Evolutionary conservation across 495 filamentous ascomycete genomes (phyloP).

Genomic region (Aspergillus nanangensis): DNA sequence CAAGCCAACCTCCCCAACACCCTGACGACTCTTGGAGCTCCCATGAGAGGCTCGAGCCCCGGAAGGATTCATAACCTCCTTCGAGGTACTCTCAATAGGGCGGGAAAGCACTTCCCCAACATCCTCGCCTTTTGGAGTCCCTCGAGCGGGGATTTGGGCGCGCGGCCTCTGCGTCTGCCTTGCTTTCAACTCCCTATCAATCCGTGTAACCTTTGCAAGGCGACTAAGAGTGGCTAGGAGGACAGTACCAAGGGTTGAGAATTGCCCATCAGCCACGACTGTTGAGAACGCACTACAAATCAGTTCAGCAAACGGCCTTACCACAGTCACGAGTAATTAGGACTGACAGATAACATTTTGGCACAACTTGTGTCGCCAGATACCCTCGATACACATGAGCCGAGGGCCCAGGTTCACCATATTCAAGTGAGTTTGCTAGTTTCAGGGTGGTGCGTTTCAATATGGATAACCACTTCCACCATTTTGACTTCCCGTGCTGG

Average conservation of each 20-base stretch:
- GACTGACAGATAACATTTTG: constrained; percentile 44
- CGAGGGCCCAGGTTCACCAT: not conserved
- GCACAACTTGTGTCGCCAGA: constrained; percentile 31
- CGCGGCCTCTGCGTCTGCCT: not conserved
- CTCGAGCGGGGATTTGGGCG: not conserved
- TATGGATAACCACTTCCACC: constrained; percentile 68
- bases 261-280: constrained; percentile 66
- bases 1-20: too few relatives aligned
- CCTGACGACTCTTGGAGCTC: too few relatives aligned
- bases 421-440: constrained; percentile 40
- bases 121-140: constrained; percentile 17
- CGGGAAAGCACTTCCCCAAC: constrained; percentile 29
- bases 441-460: constrained; percentile 58
- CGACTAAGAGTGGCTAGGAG: constrained; percentile 63
- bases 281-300: constrained; percentile 58
- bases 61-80: too few relatives aligned
- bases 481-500: constrained; percentile 66
- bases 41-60: too few relatives aligned
- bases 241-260: constrained; percentile 73
- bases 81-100: too few relatives aligned
- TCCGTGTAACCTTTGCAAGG: constrained; percentile 43
- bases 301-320: not conserved
- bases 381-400: constrained; percentile 19
- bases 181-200: constrained; percentile 17
- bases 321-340: too few relatives aligned